These are phyloP conservation scores for Solanum sparsipilum DNA, from an alignment of 257 asterid species.

Conservation along the genomic window DNA sequence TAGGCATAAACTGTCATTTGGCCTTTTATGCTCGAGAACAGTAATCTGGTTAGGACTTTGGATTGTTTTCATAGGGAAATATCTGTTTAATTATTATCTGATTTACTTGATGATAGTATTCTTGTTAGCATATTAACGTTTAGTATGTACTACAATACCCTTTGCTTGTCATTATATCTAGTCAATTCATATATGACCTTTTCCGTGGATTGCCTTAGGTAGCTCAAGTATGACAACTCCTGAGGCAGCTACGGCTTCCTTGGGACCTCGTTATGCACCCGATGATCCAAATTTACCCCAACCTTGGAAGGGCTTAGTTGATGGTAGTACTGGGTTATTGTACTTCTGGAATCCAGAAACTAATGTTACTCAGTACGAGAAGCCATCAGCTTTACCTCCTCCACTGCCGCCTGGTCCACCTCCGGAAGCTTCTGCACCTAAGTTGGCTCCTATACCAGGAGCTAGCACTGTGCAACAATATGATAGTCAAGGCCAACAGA, in stretches of 20 bases:
- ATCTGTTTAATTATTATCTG: neutral
- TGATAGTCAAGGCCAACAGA: slow-evolving; percentile 33
- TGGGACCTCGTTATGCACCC: slow-evolving; percentile 84
- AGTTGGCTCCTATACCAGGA: slow-evolving; percentile 60
- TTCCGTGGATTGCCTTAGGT: neutral
- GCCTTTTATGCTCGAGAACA: neutral
- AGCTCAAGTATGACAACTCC: slow-evolving; percentile 43
- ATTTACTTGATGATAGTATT: neutral
- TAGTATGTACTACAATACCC: neutral
- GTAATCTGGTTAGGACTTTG: neutral
- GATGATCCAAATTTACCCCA: slow-evolving; percentile 88
- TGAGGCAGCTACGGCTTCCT: slow-evolving; percentile 46
- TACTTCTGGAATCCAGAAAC: slow-evolving; percentile 97
- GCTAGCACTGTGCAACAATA: slow-evolving; percentile 40
- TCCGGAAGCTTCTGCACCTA: slow-evolving; percentile 43
- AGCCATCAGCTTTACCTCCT: slow-evolving; percentile 51
- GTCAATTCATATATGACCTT: neutral
- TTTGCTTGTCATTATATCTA: neutral
- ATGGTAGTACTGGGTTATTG: slow-evolving; percentile 55
- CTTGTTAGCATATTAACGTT: neutral
- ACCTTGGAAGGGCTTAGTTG: slow-evolving; percentile 93
- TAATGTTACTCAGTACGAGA: slow-evolving; percentile 77
- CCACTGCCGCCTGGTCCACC: slow-evolving; percentile 69
- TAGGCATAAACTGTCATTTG: neutral
- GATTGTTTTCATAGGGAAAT: neutral